Base-by-base conservation (phyloP, 1,284 basidiomycete species). In the Heterobasidion annosum region DNA sequence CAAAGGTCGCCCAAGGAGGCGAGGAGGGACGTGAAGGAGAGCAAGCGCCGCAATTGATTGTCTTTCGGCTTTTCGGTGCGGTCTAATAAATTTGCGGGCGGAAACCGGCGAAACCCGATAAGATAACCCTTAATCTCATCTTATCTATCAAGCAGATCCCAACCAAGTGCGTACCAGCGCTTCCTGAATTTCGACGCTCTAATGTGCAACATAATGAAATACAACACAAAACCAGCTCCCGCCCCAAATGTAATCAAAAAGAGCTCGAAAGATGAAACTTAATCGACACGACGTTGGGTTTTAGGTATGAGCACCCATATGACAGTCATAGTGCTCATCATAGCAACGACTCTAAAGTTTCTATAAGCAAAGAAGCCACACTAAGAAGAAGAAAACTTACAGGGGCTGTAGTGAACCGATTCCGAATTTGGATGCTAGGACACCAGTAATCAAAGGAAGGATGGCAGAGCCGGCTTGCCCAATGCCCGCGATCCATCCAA, bases 391-490 rank as follows among this genome's bases (percentile, higher is more conserved):
- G 16, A 6, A 19, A 12, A 72, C 81, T 61, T 60, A 83, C 82
- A 83, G 64, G 19, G 81, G 82, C 58, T 82, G 81, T 56, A 84
- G 63, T 59, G 71, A 77, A 50, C 68, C 67, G 53, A 84, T 83
- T 0, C 82, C 82, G 56, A 76, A 77, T 59, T 72, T 78, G 8
- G 69, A 68, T 5, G 81, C 74, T 43, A 84, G 68, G 0, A 76
- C 71, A 9, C 82, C 82, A 0, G 82, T 82, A 53, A 82, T 67
- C 63, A 88, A 86, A 0, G 86, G 85, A 48, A 89, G 65, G 5
- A 84, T 65, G 0, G 85, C 85, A 48, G 77, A 79, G 9, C 85
- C 85, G 2, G 83, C 77, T 61, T 83, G 81, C 0, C 86, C 85
- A 49, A 87, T 70, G 13, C 79, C 79, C 2, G 79, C 75, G 40